A percentile compares a stretch with the other conserved stretches of the same genome.
These are phyloP conservation scores for Botrytis squamosa DNA, from an alignment of 2,329 filamentous ascomycete genomes.

Conservation along the genomic window DNA sequence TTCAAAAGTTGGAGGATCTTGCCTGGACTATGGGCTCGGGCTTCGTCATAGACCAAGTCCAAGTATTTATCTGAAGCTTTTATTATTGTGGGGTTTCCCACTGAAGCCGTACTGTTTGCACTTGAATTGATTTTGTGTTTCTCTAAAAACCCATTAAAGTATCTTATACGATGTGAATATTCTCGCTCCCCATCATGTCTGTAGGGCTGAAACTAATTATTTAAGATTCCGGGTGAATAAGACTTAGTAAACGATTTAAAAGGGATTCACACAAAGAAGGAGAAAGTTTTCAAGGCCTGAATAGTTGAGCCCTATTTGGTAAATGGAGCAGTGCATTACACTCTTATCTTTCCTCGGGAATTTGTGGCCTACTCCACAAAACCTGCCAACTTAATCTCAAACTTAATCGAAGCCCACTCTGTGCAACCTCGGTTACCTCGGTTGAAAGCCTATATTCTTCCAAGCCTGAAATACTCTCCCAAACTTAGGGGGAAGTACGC, in stretches of 20 bases:
- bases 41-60: neutral
- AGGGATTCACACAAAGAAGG: neutral
- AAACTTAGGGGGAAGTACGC: neutral
- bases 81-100: neutral
- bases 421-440: neutral
- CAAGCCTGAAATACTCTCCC: neutral
- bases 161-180: neutral
- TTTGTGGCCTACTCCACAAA: neutral
- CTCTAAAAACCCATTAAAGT: neutral
- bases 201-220: neutral
- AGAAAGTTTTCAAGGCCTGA: neutral
- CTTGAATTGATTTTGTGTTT: neutral
- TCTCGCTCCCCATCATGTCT: neutral
- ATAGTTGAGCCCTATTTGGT: neutral
- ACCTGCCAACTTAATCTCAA: neutral
- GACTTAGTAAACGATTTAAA: neutral
- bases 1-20: neutral
- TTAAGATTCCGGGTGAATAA: neutral
- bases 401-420: neutral
- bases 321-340: neutral
- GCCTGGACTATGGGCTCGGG: neutral
- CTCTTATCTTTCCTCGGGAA: neutral
- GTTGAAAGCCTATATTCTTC: neutral
- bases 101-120: neutral
- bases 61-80: neutral